phyloP scores from a whole-genome alignment of 768 basidiomycete genomes.

The Polyporus arcularius region DNA sequence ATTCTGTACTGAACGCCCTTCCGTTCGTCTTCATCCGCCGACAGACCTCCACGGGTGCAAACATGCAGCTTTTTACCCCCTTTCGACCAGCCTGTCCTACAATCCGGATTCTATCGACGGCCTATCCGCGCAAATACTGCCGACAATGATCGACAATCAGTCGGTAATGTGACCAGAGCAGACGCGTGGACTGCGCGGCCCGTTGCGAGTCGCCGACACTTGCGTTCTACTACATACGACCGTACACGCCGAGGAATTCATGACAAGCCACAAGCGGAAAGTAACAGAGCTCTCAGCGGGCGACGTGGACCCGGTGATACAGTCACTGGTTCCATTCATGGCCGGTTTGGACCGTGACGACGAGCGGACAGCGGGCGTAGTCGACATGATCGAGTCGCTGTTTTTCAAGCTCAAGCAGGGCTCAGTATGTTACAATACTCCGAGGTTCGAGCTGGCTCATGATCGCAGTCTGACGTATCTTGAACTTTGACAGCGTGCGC shows the following conservation, averaged over 20 bases:
- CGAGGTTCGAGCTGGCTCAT: background rate
- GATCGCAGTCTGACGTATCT: background rate
- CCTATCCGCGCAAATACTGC: background rate
- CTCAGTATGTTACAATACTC: background rate
- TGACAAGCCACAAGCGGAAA: background rate
- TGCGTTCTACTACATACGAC: background rate
- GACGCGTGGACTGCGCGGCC: background rate
- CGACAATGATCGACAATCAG: background rate
- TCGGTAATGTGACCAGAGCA: background rate
- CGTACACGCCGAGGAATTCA: background rate
- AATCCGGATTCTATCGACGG: background rate
- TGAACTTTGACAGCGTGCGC: background rate
- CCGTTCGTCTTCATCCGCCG: background rate
- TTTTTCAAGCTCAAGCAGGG: background rate
- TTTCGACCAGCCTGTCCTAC: too few relatives aligned
- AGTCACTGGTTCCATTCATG: slow-evolving; percentile 2
- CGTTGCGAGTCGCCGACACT: background rate
- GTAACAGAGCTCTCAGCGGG: background rate
- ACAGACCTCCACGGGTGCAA: too few relatives aligned
- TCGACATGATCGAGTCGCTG: slow-evolving; percentile 1
- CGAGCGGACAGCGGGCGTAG: background rate
- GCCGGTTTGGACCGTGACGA: background rate
- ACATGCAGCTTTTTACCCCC: too few relatives aligned
- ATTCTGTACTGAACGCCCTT: background rate
- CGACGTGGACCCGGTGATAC: background rate